These are phyloP conservation scores for Pyrenophora tritici-repentis DNA, from an alignment of 2,329 filamentous ascomycete genomes.

Conservation along the genomic window DNA sequence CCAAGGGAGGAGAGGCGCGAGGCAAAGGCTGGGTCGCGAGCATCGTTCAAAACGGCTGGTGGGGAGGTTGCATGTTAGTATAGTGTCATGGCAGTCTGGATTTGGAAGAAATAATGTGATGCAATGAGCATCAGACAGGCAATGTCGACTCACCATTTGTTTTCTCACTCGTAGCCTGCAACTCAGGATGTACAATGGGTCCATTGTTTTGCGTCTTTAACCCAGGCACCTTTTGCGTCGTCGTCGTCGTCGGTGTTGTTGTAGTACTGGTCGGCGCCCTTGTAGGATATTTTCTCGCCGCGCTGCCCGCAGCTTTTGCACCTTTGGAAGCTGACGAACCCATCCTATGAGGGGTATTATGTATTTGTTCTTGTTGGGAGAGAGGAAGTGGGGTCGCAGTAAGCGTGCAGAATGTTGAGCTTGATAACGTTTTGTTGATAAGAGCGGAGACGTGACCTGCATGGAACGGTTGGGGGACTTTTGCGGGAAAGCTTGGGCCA, in stretches of 20 bases:
- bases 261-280: conserved; percentile 49
- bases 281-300: conserved; percentile 62
- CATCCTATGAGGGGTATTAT: conserved; percentile 48
- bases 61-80: too few relatives aligned
- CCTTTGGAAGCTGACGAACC: conserved; percentile 65
- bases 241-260: conserved; percentile 31
- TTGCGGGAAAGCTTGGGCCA: conserved; percentile 8
- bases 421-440: conserved; percentile 10
- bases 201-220: conserved; percentile 38
- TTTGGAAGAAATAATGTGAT: too few relatives aligned
- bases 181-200: conserved; percentile 49
- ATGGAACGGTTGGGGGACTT: conserved; percentile 13
- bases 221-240: too few relatives aligned
- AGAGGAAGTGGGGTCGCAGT: neutral
- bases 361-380: conserved; percentile 9
- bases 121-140: too few relatives aligned
- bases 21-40: conserved; percentile 69
- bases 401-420: conserved; percentile 27
- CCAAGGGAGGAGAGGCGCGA: conserved; percentile 74
- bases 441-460: neutral
- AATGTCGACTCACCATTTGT: conserved; percentile 43
- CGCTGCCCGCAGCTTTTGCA: conserved; percentile 55
- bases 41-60: conserved; percentile 63
- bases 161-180: conserved; percentile 45
- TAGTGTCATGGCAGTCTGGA: too few relatives aligned